Evolutionary conservation across 23 red algal genomes (phyloP).

Genomic region (Gracilaria domingensis): DNA sequence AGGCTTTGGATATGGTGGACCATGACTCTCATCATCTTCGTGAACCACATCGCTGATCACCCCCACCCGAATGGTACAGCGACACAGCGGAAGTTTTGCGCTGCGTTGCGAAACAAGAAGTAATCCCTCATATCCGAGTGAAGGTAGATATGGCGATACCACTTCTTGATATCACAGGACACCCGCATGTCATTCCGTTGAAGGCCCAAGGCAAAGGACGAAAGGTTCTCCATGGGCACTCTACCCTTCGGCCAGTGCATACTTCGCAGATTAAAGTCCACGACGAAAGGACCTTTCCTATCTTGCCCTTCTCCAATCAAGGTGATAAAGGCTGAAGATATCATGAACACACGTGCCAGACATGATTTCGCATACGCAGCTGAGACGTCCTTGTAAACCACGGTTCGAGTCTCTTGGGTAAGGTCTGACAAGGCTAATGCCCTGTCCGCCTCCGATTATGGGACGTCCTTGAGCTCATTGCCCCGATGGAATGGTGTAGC

Average conservation of each 20-base stretch:
- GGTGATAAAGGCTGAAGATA: slow-evolving; percentile 34
- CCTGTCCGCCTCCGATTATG: slow-evolving; percentile 13
- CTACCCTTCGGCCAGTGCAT: too few relatives aligned
- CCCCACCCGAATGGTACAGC: too few relatives aligned
- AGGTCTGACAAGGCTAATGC: slow-evolving; percentile 17
- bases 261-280: too few relatives aligned
- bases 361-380: not conserved
- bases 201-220: too few relatives aligned
- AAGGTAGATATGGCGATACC: slow-evolving; percentile 1
- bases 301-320: not conserved
- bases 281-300: too few relatives aligned
- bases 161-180: slow-evolving; percentile 44
- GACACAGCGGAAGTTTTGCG: too few relatives aligned
- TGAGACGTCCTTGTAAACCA: slow-evolving; percentile 2
- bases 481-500: slow-evolving; percentile 8
- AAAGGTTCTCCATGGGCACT: too few relatives aligned
- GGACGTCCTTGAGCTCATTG: not conserved
- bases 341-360: not conserved
- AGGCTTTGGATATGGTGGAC: too few relatives aligned
- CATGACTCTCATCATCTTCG: too few relatives aligned
- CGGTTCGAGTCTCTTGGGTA: not conserved
- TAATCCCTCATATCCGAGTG: too few relatives aligned
- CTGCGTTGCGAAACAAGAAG: too few relatives aligned
- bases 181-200: slow-evolving; percentile 9
- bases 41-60: too few relatives aligned